Base-by-base conservation (phyloP, 2,329 filamentous ascomycete genomes). In the Setomelanomma holmii region DNA sequence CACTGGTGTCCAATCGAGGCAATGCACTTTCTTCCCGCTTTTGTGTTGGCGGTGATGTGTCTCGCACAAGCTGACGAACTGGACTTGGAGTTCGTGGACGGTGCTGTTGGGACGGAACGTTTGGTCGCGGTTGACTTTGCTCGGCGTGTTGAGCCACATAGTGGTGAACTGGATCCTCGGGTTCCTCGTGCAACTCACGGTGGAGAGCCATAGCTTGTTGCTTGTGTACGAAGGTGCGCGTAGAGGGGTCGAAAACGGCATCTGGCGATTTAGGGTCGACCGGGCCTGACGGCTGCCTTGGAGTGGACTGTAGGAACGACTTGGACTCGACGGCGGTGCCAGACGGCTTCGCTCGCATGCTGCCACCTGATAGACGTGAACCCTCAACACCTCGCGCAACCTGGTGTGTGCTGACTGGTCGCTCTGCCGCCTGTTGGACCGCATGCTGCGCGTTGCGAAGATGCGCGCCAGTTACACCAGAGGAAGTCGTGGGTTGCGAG, bases 311-410 rank as follows among this genome's bases (percentile, higher is more conserved):
- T 8, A 62, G 44, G 17, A 47, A 62, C 3, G 60, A 61, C 39
- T 62, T 55, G 23, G 56, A 50, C 39, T 65, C 61, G 16, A 84
- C 72, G 5, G 78, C 77, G 2, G 81, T 79, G 3, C 80, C 83
- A 49, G 74, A 80, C 1, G 79, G 74, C 61, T 82, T 72, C 19
- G 63, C 79, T 10, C 78, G 77, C 62, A 86, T 76, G 8, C 81
- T 84, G 11, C 84, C 85, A 52, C 82, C 65, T 4, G 76, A 67
- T 16, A 81, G 64, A 55, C 77, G 74, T 21, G 71, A 69, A 19
- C 78, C 78, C 45, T 77, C 67, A 3, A 65, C 61, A 7, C 70
- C 68, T 12, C 68, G 68, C 14, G 66, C 53, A 3, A 72, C 57
- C 35, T 71, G 73, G 36, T 72, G 71, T 51, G 75, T 78, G 55